Base-by-base conservation (phyloP, 225 moss, liverwort and hornwort genomes). In the Ulota crispa region DNA sequence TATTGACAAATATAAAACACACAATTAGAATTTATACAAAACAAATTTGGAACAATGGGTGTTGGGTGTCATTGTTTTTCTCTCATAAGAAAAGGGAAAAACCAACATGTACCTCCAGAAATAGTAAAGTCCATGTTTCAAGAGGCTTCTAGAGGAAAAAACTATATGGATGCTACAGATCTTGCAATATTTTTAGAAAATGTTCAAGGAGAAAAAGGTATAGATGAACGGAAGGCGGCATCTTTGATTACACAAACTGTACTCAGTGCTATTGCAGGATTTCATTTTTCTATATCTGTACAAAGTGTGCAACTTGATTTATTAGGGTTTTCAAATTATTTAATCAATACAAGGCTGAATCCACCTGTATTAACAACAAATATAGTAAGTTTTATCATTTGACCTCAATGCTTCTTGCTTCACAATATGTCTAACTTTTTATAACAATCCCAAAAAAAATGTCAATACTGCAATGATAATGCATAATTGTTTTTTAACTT, bases 111-210 rank as follows among this genome's bases (percentile, higher is more conserved):
- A 45, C 90, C 90, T 9, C 90, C 88, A 0, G 64, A 82, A 37
- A 70, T 82, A 32, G 88, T 90, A 11, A 84, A 63, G 32, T 37
- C 69, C 10, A 86, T 88, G 72, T 96, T 96, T 8, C 24, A 81
- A 8, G 86, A 90, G 18, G 89, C 86, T 19, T 71, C 92, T 21
- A 55, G 80, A 64, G 92, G 93, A 18, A 93, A 93, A 82, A 73
- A 81, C 1, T 83, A 80, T 4, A 88, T 94, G 89, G 79, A 80
- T 82, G 85, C 89, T 9, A 1, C 68, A 42, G 92, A 94, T 21
- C 11, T 94, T 42, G 80, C 56, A 7, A 1, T 30, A 30, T 95
- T 92, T 70, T 53, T 90, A 52, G 76, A 88, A 18, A 88, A 83
- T 59, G 78, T 83, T 30, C 92, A 90, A 80, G 94, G 93, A 9